A percentile compares a stretch with the other conserved stretches of the same genome.
Conservation (phyloP, 1,284 basidiomycete genomes). For the Cutaneotrichosporon curvatum region DNA sequence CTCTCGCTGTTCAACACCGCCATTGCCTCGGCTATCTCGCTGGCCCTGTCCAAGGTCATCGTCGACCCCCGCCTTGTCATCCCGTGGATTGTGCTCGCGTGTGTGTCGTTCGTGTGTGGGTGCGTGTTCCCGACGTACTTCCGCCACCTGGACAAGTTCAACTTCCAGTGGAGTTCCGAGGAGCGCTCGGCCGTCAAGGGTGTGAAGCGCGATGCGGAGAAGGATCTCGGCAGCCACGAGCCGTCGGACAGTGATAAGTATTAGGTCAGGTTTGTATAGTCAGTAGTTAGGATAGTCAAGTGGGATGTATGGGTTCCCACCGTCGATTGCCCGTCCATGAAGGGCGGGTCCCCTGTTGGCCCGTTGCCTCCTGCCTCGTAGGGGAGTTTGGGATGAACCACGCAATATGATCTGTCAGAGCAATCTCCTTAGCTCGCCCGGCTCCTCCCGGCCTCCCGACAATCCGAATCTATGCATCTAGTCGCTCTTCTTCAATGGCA, state of each 20-base stretch:
- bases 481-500: constrained; percentile 20
- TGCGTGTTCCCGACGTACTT: constrained; percentile 18
- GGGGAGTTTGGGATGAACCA: no score
- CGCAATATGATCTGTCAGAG: no score
- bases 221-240: neutral
- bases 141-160: constrained; percentile 34
- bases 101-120: constrained; percentile 31
- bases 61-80: constrained; percentile 49
- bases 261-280: neutral
- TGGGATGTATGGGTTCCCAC: no score
- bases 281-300: no score
- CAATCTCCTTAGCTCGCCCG: no score
- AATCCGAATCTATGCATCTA: neutral
- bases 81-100: constrained; percentile 46
- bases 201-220: neutral
- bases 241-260: neutral
- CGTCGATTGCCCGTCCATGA: no score
- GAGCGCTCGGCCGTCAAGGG: neutral
- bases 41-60: constrained; percentile 31
- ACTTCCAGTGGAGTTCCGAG: constrained; percentile 7
- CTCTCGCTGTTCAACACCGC: constrained; percentile 48
- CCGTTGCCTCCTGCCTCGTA: no score
- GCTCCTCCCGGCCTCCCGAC: no score
- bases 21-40: constrained; percentile 26
- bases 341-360: no score